Evolutionary conservation across 192 early-diverging fungal genomes (phyloP).

Genomic region (Dissophora globulifera): DNA sequence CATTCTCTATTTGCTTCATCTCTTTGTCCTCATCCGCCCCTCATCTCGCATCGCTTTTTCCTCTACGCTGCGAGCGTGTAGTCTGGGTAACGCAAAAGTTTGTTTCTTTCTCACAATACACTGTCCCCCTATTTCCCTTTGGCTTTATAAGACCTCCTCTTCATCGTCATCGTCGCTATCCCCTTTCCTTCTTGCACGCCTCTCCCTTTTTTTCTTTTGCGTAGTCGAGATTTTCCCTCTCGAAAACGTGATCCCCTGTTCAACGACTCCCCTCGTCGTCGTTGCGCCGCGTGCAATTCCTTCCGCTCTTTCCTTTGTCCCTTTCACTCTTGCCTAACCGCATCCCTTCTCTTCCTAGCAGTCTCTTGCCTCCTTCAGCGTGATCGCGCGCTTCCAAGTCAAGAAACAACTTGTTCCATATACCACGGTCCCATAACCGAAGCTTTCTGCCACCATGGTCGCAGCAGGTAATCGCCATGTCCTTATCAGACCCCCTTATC

Average conservation of each 20-base stretch:
- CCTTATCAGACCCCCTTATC: neutral
- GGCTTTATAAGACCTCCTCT: no score
- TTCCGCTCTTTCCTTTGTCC: no score
- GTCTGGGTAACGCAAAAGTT: no score
- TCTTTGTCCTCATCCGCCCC: neutral
- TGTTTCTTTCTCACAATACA: no score
- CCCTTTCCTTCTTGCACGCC: neutral
- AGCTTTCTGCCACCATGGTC: neutral
- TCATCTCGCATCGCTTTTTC: neutral
- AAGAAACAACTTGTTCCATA: neutral
- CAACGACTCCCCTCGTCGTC: no score
- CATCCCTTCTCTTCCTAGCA: no score
- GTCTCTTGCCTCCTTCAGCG: slow-evolving; percentile 2
- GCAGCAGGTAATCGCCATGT: slow-evolving; percentile 1
- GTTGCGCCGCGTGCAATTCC: no score
- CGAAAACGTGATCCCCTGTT: neutral
- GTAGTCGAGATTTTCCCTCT: neutral
- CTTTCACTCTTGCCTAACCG: no score
- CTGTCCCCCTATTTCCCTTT: no score
- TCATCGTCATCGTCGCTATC: no score
- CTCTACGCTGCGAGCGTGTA: no score
- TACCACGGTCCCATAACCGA: no score
- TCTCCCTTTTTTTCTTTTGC: neutral
- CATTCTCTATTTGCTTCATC: neutral
- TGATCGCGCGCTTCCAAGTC: neutral